Conservation (phyloP, 345 rosid species). For the Pseudoturritis turrita region DNA sequence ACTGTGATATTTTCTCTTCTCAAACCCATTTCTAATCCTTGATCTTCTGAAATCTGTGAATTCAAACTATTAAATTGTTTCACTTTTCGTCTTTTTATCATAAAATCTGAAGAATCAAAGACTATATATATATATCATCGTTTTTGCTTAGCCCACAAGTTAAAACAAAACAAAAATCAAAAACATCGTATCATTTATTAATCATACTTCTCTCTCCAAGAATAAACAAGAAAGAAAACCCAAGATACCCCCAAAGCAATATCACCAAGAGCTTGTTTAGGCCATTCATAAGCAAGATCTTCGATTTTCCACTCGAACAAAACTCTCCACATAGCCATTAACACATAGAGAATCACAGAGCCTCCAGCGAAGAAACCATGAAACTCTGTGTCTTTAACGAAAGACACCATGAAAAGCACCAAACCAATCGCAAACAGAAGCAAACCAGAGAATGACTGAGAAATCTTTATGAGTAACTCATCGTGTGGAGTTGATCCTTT, state of each 20-base stretch:
- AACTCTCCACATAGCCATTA: slow-evolving; percentile 73
- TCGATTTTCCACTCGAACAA: slow-evolving; percentile 63
- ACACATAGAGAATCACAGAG: slow-evolving; percentile 62
- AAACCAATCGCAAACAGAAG: slow-evolving; percentile 74
- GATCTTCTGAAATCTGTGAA: slow-evolving; percentile 12
- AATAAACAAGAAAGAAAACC: slow-evolving; percentile 76
- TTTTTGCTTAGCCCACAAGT: slow-evolving; percentile 23
- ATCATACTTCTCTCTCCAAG: slow-evolving; percentile 97
- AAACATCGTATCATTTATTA: slow-evolving; percentile 13
- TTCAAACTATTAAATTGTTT: slow-evolving; percentile 8
- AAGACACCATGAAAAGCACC: slow-evolving; percentile 79
- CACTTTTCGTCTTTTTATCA: background rate
- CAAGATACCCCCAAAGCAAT: slow-evolving; percentile 68
- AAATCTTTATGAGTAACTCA: slow-evolving; percentile 74
- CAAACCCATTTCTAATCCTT: background rate
- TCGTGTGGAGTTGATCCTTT: slow-evolving; percentile 91
- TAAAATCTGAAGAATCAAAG: slow-evolving; percentile 9
- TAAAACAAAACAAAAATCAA: background rate
- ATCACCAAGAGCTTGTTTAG: slow-evolving; percentile 69
- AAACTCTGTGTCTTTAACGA: slow-evolving; percentile 71
- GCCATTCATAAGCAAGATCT: slow-evolving; percentile 69
- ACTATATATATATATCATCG: background rate
- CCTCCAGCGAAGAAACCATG: slow-evolving; percentile 90
- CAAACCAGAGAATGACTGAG: slow-evolving; percentile 90
- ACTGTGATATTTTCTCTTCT: background rate